Conservation (phyloP, 2,329 filamentous ascomycete genomes). For the Claviceps monticola region DNA sequence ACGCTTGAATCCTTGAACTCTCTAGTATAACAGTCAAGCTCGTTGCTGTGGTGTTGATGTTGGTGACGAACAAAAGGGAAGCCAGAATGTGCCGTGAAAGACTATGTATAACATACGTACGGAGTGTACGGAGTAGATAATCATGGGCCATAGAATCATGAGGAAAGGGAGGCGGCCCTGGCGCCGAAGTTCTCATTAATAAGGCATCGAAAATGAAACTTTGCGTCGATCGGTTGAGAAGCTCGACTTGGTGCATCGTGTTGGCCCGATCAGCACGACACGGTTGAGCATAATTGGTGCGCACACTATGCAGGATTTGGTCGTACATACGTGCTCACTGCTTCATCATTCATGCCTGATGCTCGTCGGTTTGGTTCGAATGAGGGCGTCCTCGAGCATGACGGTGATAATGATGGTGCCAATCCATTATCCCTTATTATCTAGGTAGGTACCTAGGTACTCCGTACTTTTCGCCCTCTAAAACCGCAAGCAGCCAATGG, state of each 20-base stretch:
- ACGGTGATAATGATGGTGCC: background rate
- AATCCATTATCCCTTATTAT: background rate
- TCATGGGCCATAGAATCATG: too few species aligned
- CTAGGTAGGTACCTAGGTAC: background rate
- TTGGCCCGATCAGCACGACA: background rate
- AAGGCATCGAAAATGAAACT: constrained; percentile 7
- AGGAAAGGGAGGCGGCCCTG: background rate
- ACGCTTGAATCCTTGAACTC: too few species aligned
- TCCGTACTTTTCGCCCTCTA: background rate
- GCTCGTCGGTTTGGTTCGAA: background rate
- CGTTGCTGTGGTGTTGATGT: too few species aligned
- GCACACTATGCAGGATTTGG: background rate
- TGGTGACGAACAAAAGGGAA: too few species aligned
- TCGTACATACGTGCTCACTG: background rate
- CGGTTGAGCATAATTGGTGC: background rate
- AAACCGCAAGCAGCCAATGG: background rate
- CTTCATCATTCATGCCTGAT: background rate
- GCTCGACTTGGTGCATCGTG: background rate
- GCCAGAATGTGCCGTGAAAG: too few species aligned
- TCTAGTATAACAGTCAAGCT: too few species aligned
- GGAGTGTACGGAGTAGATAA: too few species aligned
- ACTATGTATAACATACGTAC: too few species aligned
- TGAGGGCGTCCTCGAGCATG: background rate
- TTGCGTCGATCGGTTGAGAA: background rate
- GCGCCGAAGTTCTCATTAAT: constrained; percentile 8